Evolutionary conservation across 495 filamentous ascomycete genomes (phyloP).

Genomic region (Astrothelium macrocarpum): DNA sequence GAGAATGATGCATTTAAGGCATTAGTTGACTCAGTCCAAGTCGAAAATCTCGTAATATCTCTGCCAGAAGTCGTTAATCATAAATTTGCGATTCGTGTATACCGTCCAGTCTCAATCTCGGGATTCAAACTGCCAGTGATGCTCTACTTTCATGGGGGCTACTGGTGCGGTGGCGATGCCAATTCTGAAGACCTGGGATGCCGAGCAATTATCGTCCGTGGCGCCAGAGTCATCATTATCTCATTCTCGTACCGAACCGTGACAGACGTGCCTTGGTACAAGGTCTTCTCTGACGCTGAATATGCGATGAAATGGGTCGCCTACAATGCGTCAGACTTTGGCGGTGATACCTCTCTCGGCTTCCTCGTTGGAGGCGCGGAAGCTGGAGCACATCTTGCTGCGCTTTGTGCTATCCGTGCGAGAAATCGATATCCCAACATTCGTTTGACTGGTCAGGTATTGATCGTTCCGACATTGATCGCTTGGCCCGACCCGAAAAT

Average conservation of each 20-base stretch:
- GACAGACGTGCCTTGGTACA: background rate
- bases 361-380: background rate
- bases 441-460: background rate
- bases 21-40: background rate
- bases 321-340: background rate
- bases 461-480: background rate
- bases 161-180: background rate
- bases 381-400: background rate
- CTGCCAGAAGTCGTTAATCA: background rate
- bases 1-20: background rate
- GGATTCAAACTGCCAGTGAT: background rate
- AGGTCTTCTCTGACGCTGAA: background rate
- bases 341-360: background rate
- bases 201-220: background rate
- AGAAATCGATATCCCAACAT: background rate
- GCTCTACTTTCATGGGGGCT: background rate
- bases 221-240: background rate
- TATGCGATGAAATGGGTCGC: background rate
- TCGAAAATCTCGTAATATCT: background rate
- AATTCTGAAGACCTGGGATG: background rate
- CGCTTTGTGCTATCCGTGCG: background rate
- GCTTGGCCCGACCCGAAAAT: background rate
- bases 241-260: background rate
- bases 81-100: background rate
- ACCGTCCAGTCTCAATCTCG: background rate